Evolutionary conservation across 2,329 filamentous ascomycete species (phyloP), one percentile per base, ranked within the genome.

Genomic region (Colletotrichum plurivorum): DNA sequence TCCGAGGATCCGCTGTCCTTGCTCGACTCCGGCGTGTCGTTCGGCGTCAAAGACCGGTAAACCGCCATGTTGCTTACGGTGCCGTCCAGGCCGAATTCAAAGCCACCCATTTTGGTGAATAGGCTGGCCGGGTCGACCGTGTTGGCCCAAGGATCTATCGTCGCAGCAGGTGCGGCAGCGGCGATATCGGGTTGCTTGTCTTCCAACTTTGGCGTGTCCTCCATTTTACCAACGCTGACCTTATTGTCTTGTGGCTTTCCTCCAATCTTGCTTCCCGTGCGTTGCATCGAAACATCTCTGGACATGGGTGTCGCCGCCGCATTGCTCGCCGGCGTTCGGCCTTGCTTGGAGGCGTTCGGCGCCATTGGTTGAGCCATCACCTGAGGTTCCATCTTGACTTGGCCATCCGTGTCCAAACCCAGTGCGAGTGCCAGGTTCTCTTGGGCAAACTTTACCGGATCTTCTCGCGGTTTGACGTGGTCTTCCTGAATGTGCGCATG

Each of bases 21-120:
- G 77, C 83, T 88, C 2, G 89, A 91, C 72, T 90, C 89, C 0
- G 89, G 89, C 8, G 89, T 91, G 74, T 91, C 88, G 69, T 90
- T 89, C 0, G 89, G 88, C 25, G 89, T 89, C 65, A 87, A 79
- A 1, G 86, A 84, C 20, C 85, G 84, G 73, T 88, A 89, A 9
- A 87, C 79, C 62, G 78, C 82, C 75, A 87, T 83, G 70, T 90
- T 87, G 13, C 83, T 82, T 63, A 89, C 84, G 2, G 86, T 81
- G 18, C 84, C 88, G 10, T 80, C 79, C 41, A 80, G 82, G 75
- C 80, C 66, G 73, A 75, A 71, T 46, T 85, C 84, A 6, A 85
- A 77, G 3, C 77, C 76, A 20, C 79, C 77, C 16, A 87, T 78
- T 16, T 75, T 75, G 27, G 79, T 76, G 59, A 85, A 80, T 5